phyloP scores from a whole-genome alignment of 2,329 filamentous ascomycete genomes.

The Diaporthe australafricana region DNA sequence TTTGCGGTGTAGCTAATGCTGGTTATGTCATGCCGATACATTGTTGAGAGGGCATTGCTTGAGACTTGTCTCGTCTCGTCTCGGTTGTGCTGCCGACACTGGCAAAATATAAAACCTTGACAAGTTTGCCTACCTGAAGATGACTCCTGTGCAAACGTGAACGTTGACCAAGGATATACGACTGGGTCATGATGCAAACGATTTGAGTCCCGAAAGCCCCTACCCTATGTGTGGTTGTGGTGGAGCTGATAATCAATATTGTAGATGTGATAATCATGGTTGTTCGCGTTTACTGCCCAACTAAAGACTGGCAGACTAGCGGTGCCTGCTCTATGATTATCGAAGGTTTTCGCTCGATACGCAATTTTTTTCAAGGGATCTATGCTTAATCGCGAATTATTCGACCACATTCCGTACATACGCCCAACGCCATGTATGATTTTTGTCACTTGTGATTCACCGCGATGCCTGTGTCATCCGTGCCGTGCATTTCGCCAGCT shows the following conservation, averaged over 20 bases:
- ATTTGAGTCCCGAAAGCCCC: too few relatives aligned
- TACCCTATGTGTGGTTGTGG: background rate
- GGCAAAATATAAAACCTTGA: slow-evolving; percentile 2
- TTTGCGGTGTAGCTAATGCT: slow-evolving; percentile 24
- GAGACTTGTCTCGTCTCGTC: background rate
- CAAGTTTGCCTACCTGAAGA: slow-evolving; percentile 1
- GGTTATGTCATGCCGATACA: slow-evolving; percentile 34
- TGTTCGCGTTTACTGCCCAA: background rate
- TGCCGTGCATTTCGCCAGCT: too few relatives aligned
- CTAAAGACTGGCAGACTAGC: background rate
- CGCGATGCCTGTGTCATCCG: background rate
- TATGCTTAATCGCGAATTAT: background rate
- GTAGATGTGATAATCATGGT: background rate
- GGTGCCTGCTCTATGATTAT: background rate
- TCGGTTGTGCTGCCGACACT: background rate
- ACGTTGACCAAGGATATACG: background rate
- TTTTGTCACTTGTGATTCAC: background rate
- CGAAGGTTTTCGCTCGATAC: background rate
- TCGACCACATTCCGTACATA: background rate
- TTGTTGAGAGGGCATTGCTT: slow-evolving; percentile 24
- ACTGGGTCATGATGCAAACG: background rate
- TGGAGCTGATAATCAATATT: background rate
- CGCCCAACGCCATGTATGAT: slow-evolving; percentile 25
- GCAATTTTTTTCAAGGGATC: background rate
- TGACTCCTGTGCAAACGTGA: background rate